Base-by-base conservation (phyloP, 2,329 filamentous ascomycete genomes). In the Penicillium fuscoglaucum region DNA sequence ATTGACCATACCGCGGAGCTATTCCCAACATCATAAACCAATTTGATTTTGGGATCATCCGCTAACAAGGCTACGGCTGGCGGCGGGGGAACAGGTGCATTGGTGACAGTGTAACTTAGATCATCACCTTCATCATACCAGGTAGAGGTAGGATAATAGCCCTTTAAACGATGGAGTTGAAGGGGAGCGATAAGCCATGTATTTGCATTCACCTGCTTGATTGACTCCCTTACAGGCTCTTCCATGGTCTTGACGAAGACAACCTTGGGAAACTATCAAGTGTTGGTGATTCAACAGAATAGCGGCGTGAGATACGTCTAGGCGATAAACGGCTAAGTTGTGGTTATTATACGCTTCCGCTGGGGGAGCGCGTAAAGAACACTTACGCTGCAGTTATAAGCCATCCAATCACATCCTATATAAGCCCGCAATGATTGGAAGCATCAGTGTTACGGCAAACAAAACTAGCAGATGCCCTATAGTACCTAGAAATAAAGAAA, bases 1-100 rank as follows among this genome's bases (percentile, higher is more conserved):
- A 67, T 55, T 29, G 61, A 59, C 59, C 59, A 69, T 8, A 66
- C 62, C 2, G 63, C 65, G 28, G 66, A 68, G 56, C 54, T 43
- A 54, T 66, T 53, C 4, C 64, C 62, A 40, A 55, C 58, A 48
- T 70, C 61, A 26, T 70, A 62, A 7, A 66, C 57, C 5, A 40
- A 21, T 39, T 4, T 21, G 19, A 21, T 21, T 21, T 21, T 21
- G 6, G 35, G 35, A 39, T 9, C 17, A 39, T n/a, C 1, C 17
- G 3, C 17, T 8, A 31, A 8, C 17, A 52, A 24, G 1, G 43
- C 19, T n/a, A 52, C n/a, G 33, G 26, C 15, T 13, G 43, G 19
- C 5, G 55, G 43, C 19, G n/a, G 17, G 8, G 35, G 28, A 2
- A 13, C 37, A 17, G 49, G 13, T 24, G 43, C 49, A 7, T 28